Evolutionary conservation across 2,329 filamentous ascomycete genomes (phyloP), one percentile per base, ranked within the genome.

Genomic region (Trichoderma brevicompactum): DNA sequence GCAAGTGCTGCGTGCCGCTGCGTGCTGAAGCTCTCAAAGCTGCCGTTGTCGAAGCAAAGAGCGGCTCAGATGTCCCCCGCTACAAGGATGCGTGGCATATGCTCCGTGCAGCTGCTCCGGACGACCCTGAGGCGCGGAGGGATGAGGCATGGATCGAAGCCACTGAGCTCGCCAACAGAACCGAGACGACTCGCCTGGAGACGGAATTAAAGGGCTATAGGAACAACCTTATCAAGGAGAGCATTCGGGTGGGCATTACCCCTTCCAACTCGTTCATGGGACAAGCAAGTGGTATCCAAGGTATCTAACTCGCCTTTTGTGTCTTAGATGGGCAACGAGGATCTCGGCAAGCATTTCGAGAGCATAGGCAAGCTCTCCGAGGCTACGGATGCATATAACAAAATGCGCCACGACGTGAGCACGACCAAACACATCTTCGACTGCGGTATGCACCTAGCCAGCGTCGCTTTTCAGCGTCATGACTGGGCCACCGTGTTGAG

Each of bases 191-290:
- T 64, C 86, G 90, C n/a, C 82, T 98, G 64, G 92, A 97, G 74
- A 81, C 85, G 15, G 92, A 98, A 77, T 82, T 99, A 19, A 94
- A 93, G 76, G 90, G 89, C 1, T 98, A 98, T 78, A 97, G 95
- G 79, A 97, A 97, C 75, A 99, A 98, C 72, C 80, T 98, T 49
- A 93, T 99, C 72, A 97, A 97, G 76, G 95, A 99, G 79, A 97
- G 93, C 79, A 97, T 98, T 72, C 81, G 94, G 70, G 93, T 96
- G 82, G 52, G 67, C 63, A 8, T 17, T 4, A 7, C 43, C 41
- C 40, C 13, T 17, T 12, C 36, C 54, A 3, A 8, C 7, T n/a
- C 28, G 7, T 55, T 13, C 53, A 3, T 38, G 4, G 17, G 23
- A 7, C 58, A 8, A 19, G 28, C 34, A 12, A 15, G 12, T 17